Evolutionary conservation across 805 yeast species (phyloP), one percentile per base, ranked within the genome.

Genomic region (Metschnikowia orientalis): DNA sequence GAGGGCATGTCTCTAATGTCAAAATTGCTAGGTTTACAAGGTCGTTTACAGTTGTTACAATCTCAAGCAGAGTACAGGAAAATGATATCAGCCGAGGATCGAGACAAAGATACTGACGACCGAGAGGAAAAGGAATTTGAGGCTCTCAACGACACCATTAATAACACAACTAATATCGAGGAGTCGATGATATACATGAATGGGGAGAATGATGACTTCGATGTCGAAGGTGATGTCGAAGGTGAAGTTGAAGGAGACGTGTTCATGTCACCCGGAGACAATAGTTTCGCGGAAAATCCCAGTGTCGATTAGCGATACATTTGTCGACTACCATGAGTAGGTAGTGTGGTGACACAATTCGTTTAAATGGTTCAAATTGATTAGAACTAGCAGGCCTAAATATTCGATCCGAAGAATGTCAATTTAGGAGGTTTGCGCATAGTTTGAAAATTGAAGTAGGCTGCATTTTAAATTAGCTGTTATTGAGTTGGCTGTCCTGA

Each of bases 11-110:
- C 71, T 40, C 68, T 70, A 15, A 59, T 90, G 42, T 82, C 89
- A 6, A 71, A 75, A 23, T 65, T 90, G 32, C 61, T 89, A 16
- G 78, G 92, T 2, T 69, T 90, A 18, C 94, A 89, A 56, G 98
- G 98, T 28, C 75, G 92, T 43, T 64, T 90, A 28, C 83, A 81
- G 49, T 69, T 90, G 55, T 67, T 90, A 26, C 73, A 73, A 43
- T 73, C 87, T 3, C 97, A 90, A 59, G 69, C 86, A 8, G 71
- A 74, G 37, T 61, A 90, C 44, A 77, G 97, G 39, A 35, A 40
- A n/a, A 41, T 39, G 28, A 39, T 46, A 11, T 48, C 39, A 8
- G 42, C 35, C 11, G 50, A 45, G 9, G 54, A 44, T 3, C 17
- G 21, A 8, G 50, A 40, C 18, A 50, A 42, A 9, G 44, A 34